Percentiles rank a stretch among this genome's conserved stretches.
Evolutionary conservation across 768 basidiomycete genomes (phyloP).

Genomic region (Sistotremastrum suecicum): DNA sequence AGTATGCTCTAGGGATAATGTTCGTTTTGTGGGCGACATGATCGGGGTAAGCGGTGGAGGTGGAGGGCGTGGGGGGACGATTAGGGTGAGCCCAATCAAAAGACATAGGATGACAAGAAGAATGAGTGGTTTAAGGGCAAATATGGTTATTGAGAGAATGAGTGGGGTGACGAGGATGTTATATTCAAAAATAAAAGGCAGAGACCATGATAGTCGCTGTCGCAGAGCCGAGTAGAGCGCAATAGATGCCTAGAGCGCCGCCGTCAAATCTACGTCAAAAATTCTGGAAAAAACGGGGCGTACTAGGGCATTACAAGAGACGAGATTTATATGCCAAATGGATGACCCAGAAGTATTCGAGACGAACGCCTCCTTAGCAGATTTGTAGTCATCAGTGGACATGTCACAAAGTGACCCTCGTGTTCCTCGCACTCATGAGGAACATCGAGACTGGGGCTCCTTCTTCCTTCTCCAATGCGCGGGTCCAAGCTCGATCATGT

Average conservation of each 20-base stretch:
- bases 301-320: slow-evolving; percentile 54
- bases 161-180: slow-evolving; percentile 57
- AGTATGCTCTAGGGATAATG: neutral
- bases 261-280: neutral
- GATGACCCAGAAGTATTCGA: slow-evolving; percentile 60
- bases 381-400: slow-evolving; percentile 37
- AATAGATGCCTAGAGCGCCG: slow-evolving; percentile 36
- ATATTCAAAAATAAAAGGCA: slow-evolving; percentile 41
- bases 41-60: slow-evolving; percentile 9
- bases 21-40: slow-evolving; percentile 1
- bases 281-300: slow-evolving; percentile 14
- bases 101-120: slow-evolving; percentile 34
- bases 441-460: too few relatives aligned
- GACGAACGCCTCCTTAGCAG: slow-evolving; percentile 72
- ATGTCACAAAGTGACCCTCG: too few relatives aligned
- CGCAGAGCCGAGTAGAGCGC: slow-evolving; percentile 48
- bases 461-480: too few relatives aligned
- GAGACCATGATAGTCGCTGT: slow-evolving; percentile 30
- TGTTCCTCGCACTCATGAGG: too few relatives aligned
- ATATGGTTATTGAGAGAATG: slow-evolving; percentile 69
- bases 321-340: slow-evolving; percentile 48
- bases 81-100: slow-evolving; percentile 22
- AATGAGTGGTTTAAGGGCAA: slow-evolving; percentile 41
- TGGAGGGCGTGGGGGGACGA: slow-evolving; percentile 11
- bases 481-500: too few relatives aligned